Percentiles rank a stretch among this genome's conserved stretches.
These are phyloP conservation scores for Candida sonorensis DNA, from an alignment of 805 yeast genomes.

Conservation along the genomic window DNA sequence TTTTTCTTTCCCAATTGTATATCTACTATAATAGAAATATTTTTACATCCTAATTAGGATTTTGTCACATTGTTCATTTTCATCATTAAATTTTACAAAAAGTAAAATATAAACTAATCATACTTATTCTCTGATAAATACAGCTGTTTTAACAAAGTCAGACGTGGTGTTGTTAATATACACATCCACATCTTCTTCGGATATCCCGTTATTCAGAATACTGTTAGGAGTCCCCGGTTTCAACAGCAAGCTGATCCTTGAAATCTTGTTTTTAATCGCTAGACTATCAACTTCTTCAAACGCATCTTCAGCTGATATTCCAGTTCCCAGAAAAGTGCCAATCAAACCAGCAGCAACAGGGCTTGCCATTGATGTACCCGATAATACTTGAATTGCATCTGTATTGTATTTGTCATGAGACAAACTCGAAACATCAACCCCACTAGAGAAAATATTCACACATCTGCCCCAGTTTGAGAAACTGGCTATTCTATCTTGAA, in stretches of 20 bases:
- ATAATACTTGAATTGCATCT: slow-evolving; percentile 30
- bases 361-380: slow-evolving; percentile 82
- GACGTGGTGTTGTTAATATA: too few species aligned
- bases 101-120: too few species aligned
- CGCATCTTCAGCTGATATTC: slow-evolving; percentile 37
- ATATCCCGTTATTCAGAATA: slow-evolving; percentile 23
- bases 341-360: slow-evolving; percentile 67
- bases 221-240: slow-evolving; percentile 58
- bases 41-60: too few species aligned
- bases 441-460: slow-evolving; percentile 81
- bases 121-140: too few species aligned
- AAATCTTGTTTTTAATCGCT: slow-evolving; percentile 43
- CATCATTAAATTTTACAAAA: too few species aligned
- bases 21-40: too few species aligned
- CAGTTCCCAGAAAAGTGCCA: slow-evolving; percentile 48
- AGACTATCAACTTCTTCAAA: slow-evolving; percentile 34
- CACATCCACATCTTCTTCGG: slow-evolving; percentile 16
- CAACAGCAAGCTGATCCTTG: slow-evolving; percentile 35
- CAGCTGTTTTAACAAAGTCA: too few species aligned
- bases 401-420: slow-evolving; percentile 25
- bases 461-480: slow-evolving; percentile 95
- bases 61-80: too few species aligned
- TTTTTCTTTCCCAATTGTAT: too few species aligned
- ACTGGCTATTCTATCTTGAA: slow-evolving; percentile 58
- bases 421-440: slow-evolving; percentile 59